Conservation (phyloP, 345 rosid species). For the Aquilaria malaccensis region DNA sequence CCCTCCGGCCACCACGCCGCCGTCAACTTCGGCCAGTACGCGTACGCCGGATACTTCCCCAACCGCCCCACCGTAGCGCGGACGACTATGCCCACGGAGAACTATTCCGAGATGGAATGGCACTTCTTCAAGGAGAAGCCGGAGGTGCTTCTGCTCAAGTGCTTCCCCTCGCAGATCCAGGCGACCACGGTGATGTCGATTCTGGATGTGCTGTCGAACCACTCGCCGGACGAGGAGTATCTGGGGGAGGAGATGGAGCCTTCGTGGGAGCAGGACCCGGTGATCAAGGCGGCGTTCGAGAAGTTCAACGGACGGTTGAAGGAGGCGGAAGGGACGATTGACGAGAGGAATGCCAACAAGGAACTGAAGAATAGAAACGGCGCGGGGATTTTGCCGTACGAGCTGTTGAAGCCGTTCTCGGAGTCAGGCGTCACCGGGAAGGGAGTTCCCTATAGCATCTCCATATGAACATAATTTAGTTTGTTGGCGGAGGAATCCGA, state of each 20-base stretch:
- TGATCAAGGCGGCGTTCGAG: constrained; percentile 29
- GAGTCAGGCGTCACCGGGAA: constrained; percentile 41
- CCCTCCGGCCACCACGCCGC: constrained; percentile 51
- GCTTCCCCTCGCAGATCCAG: constrained; percentile 47
- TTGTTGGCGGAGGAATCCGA: no score
- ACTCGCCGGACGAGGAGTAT: constrained; percentile 48
- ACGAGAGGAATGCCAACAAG: constrained; percentile 23
- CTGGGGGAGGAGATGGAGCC: constrained; percentile 26
- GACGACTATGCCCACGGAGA: constrained; percentile 39
- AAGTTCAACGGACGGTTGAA: constrained; percentile 25
- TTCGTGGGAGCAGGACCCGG: constrained; percentile 23
- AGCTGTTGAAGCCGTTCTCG: constrained; percentile 40
- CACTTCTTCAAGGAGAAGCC: constrained; percentile 28
- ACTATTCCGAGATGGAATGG: constrained; percentile 22
- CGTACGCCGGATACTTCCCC: constrained; percentile 41
- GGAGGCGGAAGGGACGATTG: constrained; percentile 28
- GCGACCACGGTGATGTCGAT: constrained; percentile 39
- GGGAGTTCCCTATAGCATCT: constrained; percentile 47
- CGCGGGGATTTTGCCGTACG: constrained; percentile 34
- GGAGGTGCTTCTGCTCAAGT: constrained; percentile 19
- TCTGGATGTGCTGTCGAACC: constrained; percentile 30
- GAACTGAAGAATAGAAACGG: constrained; percentile 34
- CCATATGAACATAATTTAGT: constrained; percentile 13
- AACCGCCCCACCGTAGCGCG: constrained; percentile 41
- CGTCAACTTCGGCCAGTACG: constrained; percentile 51